Base-by-base conservation (phyloP, 345 rosid species). In the Populus nigra region DNA sequence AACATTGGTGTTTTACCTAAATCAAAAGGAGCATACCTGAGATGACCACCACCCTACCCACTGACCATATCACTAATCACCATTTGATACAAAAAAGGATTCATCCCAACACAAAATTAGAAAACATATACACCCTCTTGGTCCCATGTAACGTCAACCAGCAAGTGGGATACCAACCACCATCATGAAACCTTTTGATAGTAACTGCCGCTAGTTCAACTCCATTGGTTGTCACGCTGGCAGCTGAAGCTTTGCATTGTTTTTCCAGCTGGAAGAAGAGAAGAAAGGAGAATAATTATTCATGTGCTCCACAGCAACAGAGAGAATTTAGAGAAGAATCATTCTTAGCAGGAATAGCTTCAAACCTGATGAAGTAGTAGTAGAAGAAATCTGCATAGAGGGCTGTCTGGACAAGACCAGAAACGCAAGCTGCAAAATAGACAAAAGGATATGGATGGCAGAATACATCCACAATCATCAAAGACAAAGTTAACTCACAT, bases 311-410 rank as follows among this genome's bases (percentile, higher is more conserved):
- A 66, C 7, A 3, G 41, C 8, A 10, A 22, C 43, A 72, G 12
- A 67, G 74, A 41, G 23, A 22, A 33, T 8, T 45, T 2, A 2
- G 6, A 7, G 31, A 35, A 23, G 63, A 31, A 68, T 57, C 27
- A 38, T 65, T 11, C 41, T 7, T 57, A 17, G 15, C 33, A 20
- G 76, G 53, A 71, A n/a, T 18, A 36, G 68, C 70, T 61, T 45
- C 71, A 67, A 76, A 91, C 98, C 98, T 94, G 35, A 90, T 63
- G 83, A 93, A 93, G 82, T 94, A 94, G 85, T 90, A 94, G 81
- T 94, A 94, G 85, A 94, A 94, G 91, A 94, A 94, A 82, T 94
- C 97, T 1, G 93, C 98, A 47, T 94, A 93, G 20, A 94, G 91
- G 73, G 90, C 97, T 62, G 95, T 94, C 79, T 94, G 98, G 82